These are phyloP conservation scores for Picochlorum sp. DNA, from an alignment of 139 green algal species.

Conservation along the genomic window DNA sequence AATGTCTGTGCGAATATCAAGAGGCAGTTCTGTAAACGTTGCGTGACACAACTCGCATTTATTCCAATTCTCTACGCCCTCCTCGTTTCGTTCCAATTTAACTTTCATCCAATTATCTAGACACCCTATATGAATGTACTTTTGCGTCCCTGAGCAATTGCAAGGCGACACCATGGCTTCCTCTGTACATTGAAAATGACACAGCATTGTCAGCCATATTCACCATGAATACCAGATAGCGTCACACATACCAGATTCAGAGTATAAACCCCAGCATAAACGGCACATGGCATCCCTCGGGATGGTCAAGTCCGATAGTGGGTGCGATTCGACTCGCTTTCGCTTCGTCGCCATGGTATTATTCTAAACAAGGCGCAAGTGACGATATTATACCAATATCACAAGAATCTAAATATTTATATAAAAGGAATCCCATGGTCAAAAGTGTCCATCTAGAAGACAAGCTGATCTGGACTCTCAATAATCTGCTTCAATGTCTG, in stretches of 20 bases:
- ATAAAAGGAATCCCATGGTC: not conserved
- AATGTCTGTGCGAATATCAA: not conserved
- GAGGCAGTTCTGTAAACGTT: not conserved
- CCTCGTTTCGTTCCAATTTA: not conserved
- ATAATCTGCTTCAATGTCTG: conserved; percentile 83
- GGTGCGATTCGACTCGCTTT: too few species aligned
- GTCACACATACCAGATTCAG: conserved; percentile 1
- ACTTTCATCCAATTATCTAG: conserved; percentile 14
- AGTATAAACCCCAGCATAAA: not conserved
- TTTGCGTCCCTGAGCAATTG: conserved; percentile 12
- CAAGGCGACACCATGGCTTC: conserved; percentile 21
- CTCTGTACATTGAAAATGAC: not conserved
- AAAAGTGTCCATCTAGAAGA: conserved; percentile 40
- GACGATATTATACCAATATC: too few species aligned
- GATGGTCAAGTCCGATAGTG: too few species aligned
- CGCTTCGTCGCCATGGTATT: too few species aligned
- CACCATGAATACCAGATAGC: not conserved
- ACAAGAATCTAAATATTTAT: not conserved
- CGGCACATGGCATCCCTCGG: not conserved
- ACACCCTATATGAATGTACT: conserved; percentile 21
- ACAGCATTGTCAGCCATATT: not conserved
- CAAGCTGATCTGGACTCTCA: conserved; percentile 74
- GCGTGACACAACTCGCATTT: conserved; percentile 19
- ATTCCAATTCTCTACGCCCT: not conserved
- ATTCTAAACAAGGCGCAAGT: too few species aligned